Conservation (phyloP, 306 rosid genomes). For the Carpinus fangiana region DNA sequence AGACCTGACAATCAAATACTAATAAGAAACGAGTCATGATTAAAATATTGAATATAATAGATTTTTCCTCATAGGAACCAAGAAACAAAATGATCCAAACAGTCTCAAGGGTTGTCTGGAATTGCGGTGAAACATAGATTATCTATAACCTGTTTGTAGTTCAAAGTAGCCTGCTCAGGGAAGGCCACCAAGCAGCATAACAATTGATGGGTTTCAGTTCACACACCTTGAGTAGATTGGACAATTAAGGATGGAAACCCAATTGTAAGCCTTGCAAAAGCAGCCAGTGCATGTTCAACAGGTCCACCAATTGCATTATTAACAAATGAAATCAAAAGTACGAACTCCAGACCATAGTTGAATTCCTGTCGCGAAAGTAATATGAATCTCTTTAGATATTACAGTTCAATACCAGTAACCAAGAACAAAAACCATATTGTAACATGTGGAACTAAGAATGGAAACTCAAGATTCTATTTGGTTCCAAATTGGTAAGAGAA, state of each 20-base stretch:
- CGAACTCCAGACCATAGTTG: constrained; percentile 78
- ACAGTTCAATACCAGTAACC: constrained; percentile 6
- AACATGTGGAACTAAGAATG: not conserved
- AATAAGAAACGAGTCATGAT: constrained; percentile 4
- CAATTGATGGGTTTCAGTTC: constrained; percentile 17
- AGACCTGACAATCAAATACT: constrained; percentile 51
- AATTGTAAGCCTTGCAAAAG: constrained; percentile 46
- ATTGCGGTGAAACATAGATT: not conserved
- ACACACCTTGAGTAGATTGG: constrained; percentile 77
- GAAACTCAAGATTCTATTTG: not conserved
- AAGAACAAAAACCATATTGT: not conserved
- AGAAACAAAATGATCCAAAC: not conserved
- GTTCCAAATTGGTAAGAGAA: not conserved
- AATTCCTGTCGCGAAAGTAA: constrained; percentile 61
- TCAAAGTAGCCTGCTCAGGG: constrained; percentile 5
- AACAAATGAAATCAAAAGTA: constrained; percentile 70
- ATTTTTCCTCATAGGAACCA: not conserved
- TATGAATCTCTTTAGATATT: constrained; percentile 10
- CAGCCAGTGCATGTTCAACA: constrained; percentile 56
- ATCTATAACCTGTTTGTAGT: constrained; percentile 6
- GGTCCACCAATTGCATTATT: constrained; percentile 39
- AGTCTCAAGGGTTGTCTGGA: not conserved
- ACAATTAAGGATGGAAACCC: constrained; percentile 80
- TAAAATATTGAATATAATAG: constrained; percentile 1
- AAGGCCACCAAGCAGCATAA: constrained; percentile 23